Base-by-base conservation (phyloP, 2,329 filamentous ascomycete species). In the Alternaria sp. region DNA sequence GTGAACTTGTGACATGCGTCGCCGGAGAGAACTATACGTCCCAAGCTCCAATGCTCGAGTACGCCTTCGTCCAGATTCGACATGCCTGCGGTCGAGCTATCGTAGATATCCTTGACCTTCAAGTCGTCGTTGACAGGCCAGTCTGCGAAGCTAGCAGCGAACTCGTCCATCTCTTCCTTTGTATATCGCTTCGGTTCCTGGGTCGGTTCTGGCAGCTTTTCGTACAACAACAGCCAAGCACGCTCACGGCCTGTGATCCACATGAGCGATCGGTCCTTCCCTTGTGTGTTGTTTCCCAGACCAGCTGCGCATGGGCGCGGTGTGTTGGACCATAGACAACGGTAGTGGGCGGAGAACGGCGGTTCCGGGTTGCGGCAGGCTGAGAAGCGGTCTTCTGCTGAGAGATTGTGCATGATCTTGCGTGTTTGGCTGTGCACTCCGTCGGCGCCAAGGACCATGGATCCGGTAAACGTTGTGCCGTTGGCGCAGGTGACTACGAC, bases 1-100 rank as follows among this genome's bases (percentile, higher is more conserved):
- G 55, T 57, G 55, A 57, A 57, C 43, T 57, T 57, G 55, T 57
- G 55, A 15, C 55, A 57, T 21, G 55, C 18, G 30, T 57, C 55
- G 10, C 55, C 55, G 8, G 55, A 28, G 18, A 57, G 55, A 11
- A 57, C 55, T 1, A 57, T 41, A 4, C 55, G 25, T 11, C 44
- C 55, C 20, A 49, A 6, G 28, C 55, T 57, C 55, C 55, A 57
- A 37, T 57, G 55, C 6, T 57, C 55, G 3, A 57, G 55, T 26
- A 57, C 33, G 4, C 55, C 55, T 5, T 57, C 55, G 23, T 57
- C 55, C 20, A 57, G 18, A 28, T 49, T 37, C 4, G 55, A 47
- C 55, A 57, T 57, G 55, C 44, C 55, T 10, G 55, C 44, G 3
- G 26, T 57, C 21, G 44, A 37, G 44, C 55, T 57, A 7, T 57